Conservation (phyloP, 2,329 filamentous ascomycete genomes). For the Falciphora oryzae region DNA sequence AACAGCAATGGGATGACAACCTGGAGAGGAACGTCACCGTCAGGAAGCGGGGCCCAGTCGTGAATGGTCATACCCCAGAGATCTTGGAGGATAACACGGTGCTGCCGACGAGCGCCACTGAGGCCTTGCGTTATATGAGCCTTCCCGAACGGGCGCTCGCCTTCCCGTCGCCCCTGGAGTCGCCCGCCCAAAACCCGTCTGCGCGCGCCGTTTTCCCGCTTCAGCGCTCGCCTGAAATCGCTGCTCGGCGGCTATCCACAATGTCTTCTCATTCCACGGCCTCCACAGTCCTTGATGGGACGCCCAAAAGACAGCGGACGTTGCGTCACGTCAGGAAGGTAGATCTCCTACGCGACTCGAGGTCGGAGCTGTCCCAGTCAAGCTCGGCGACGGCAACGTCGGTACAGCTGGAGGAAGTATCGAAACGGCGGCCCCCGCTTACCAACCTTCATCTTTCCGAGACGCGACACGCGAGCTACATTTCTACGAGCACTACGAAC, state of each 20-base stretch:
- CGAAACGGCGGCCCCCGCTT: constrained; percentile 22
- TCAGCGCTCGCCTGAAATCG: constrained; percentile 34
- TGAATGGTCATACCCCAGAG: constrained; percentile 23
- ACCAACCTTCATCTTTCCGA: constrained; percentile 22
- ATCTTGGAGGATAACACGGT: constrained; percentile 42
- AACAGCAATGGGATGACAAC: constrained; percentile 50
- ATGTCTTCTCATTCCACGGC: constrained; percentile 49
- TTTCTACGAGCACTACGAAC: constrained; percentile 42
- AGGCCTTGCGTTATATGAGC: constrained; percentile 41
- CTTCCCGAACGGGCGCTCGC: constrained; percentile 36
- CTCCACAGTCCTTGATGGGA: constrained; percentile 50
- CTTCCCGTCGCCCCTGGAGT: constrained; percentile 30
- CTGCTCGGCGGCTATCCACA: constrained; percentile 44
- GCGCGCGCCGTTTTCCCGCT: constrained; percentile 24
- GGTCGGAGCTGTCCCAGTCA: constrained; percentile 33
- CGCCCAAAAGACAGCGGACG: constrained; percentile 45
- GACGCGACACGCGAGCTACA: constrained; percentile 39
- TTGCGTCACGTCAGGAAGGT: constrained; percentile 58
- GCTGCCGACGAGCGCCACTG: constrained; percentile 46
- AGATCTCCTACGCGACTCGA: constrained; percentile 41
- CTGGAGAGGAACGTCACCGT: constrained; percentile 48
- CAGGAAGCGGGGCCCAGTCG: constrained; percentile 35
- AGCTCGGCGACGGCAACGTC: constrained; percentile 37
- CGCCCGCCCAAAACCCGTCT: constrained; percentile 24
- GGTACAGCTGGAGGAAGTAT: constrained; percentile 24